Percentiles rank a stretch among this genome's conserved stretches.
phyloP scores from a whole-genome alignment of 768 basidiomycete species.

The Termitomyces eurrhizus region DNA sequence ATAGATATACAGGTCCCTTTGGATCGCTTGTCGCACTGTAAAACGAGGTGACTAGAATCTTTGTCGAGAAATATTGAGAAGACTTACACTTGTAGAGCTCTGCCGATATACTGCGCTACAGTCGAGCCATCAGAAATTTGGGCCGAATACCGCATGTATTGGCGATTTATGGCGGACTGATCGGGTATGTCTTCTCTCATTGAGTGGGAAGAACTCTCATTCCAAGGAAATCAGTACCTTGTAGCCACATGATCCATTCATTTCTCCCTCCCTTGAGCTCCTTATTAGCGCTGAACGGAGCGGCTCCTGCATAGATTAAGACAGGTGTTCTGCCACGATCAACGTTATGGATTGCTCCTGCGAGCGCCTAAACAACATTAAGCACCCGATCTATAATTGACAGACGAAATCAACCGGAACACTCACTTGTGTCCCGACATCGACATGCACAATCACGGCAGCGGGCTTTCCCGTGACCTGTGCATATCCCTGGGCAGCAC shows the following conservation, averaged over 20 bases:
- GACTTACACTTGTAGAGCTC: slow-evolving; percentile 64
- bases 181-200: slow-evolving; percentile 55
- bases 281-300: slow-evolving; percentile 52
- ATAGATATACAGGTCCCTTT: slow-evolving; percentile 70
- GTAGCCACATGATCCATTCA: slow-evolving; percentile 72
- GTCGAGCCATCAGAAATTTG: slow-evolving; percentile 56
- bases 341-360: slow-evolving; percentile 71
- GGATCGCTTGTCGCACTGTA: slow-evolving; percentile 64
- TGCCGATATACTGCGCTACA: slow-evolving; percentile 44
- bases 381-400: background rate
- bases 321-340: slow-evolving; percentile 58
- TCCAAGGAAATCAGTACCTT: slow-evolving; percentile 37
- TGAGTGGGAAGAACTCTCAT: background rate
- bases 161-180: slow-evolving; percentile 65
- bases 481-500: slow-evolving; percentile 68
- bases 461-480: slow-evolving; percentile 64
- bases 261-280: slow-evolving; percentile 63
- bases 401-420: background rate
- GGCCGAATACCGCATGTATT: slow-evolving; percentile 67
- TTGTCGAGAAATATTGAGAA: background rate
- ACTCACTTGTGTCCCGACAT: slow-evolving; percentile 62
- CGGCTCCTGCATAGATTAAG: slow-evolving; percentile 69
- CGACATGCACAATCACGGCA: slow-evolving; percentile 72
- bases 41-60: slow-evolving; percentile 1
- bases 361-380: slow-evolving; percentile 45